A percentile compares a stretch with the other conserved stretches of the same genome.
Conservation (phyloP, 345 rosid genomes). For the Rhizophora mangle region DNA sequence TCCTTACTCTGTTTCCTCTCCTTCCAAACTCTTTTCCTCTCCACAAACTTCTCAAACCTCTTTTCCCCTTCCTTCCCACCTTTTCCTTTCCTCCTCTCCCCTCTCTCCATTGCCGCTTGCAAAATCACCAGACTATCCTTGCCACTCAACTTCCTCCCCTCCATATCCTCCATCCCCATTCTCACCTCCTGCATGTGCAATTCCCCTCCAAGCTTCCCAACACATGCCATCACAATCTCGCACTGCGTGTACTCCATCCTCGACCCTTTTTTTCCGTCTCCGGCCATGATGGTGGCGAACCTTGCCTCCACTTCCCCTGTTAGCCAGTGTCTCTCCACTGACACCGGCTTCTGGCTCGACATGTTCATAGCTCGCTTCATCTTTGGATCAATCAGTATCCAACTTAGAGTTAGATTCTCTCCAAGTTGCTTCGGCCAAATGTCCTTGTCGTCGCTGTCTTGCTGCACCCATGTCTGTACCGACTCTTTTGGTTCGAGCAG, state of each 20-base stretch:
- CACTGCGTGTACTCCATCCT: slow-evolving; percentile 40
- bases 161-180: slow-evolving; percentile 72
- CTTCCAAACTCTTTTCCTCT: slow-evolving; percentile 39
- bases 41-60: slow-evolving; percentile 41
- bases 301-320: slow-evolving; percentile 54
- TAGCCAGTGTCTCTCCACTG: slow-evolving; percentile 69
- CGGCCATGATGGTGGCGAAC: slow-evolving; percentile 41
- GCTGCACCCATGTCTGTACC: slow-evolving; percentile 26
- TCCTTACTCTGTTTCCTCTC: slow-evolving; percentile 35
- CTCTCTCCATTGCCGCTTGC: slow-evolving; percentile 39
- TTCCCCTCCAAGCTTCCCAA: slow-evolving; percentile 51
- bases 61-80: slow-evolving; percentile 26
- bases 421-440: slow-evolving; percentile 50
- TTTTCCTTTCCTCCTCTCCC: slow-evolving; percentile 33
- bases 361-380: slow-evolving; percentile 53
- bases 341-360: slow-evolving; percentile 54
- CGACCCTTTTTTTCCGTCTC: slow-evolving; percentile 16
- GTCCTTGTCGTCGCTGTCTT: slow-evolving; percentile 21
- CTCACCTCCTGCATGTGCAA: slow-evolving; percentile 68
- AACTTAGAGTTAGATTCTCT: slow-evolving; percentile 47
- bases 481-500: slow-evolving; percentile 52
- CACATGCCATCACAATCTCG: slow-evolving; percentile 40
- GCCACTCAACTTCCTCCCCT: slow-evolving; percentile 63
- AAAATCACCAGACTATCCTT: slow-evolving; percentile 62
- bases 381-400: slow-evolving; percentile 68